Conservation (phyloP, 139 green algal species). For the Tetradesmus lagerheimii region DNA sequence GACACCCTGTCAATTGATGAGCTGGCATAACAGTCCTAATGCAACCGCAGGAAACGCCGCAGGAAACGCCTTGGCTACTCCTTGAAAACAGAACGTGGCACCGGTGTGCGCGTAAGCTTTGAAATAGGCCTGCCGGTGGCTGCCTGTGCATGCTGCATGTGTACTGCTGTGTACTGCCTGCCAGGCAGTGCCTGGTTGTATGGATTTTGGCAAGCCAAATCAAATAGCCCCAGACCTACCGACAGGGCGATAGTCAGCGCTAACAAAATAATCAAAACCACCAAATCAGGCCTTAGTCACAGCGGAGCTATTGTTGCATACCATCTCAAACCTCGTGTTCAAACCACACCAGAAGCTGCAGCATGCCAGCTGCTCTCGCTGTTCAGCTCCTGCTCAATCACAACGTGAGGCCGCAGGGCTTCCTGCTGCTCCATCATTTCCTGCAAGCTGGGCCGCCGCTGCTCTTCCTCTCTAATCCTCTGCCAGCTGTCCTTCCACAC, state of each 20-base stretch:
- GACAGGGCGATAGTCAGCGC: no score
- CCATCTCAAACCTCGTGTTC: neutral
- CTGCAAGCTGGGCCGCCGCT: neutral
- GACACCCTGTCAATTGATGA: neutral
- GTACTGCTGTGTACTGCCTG: neutral
- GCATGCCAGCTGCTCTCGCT: slow-evolving; percentile 28
- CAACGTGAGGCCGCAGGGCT: neutral
- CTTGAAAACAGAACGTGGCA: no score
- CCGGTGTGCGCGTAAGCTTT: no score
- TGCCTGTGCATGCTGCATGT: neutral
- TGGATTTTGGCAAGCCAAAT: no score
- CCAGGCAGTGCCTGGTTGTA: no score
- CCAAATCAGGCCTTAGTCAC: no score
- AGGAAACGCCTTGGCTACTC: no score
- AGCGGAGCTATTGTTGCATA: no score
- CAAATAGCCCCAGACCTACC: no score
- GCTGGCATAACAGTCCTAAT: neutral
- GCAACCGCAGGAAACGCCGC: neutral
- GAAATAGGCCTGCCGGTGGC: no score
- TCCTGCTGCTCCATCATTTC: neutral
- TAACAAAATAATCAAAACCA: no score
- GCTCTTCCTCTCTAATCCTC: neutral
- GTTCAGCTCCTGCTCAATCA: neutral
- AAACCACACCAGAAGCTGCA: neutral
- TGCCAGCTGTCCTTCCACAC: slow-evolving; percentile 10